These are phyloP conservation scores for Mortierella sp. DNA, from an alignment of 371 early-diverging fungal species.

Conservation along the genomic window DNA sequence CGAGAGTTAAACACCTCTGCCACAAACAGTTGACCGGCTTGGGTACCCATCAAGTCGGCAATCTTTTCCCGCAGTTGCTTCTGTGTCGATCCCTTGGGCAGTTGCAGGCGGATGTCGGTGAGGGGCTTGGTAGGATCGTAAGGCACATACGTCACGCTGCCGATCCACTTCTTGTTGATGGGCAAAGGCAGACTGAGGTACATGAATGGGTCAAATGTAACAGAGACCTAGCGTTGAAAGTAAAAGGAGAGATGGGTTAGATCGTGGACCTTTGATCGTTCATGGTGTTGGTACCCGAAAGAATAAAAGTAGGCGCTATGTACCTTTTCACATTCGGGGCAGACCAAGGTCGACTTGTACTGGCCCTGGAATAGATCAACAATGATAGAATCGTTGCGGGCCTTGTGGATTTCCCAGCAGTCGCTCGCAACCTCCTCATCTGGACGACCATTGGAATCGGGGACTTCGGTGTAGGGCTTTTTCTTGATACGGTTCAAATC, in stretches of 20 bases:
- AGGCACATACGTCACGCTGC: constrained; percentile 68
- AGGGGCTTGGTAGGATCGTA: constrained; percentile 62
- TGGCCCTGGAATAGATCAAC: constrained; percentile 90
- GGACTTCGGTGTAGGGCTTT: constrained; percentile 82
- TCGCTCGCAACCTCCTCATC: constrained; percentile 70
- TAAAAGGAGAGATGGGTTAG: not conserved
- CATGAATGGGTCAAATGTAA: constrained; percentile 83
- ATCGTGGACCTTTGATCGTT: not conserved
- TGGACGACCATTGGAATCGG: constrained; percentile 78
- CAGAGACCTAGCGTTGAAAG: constrained; percentile 60
- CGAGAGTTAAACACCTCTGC: constrained; percentile 73
- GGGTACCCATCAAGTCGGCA: constrained; percentile 66
- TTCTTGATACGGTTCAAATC: constrained; percentile 77
- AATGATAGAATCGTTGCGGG: constrained; percentile 79
- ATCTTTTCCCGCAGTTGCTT: constrained; percentile 73
- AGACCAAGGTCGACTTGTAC: constrained; percentile 81
- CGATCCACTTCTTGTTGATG: constrained; percentile 63
- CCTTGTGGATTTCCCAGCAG: constrained; percentile 74
- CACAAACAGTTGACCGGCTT: constrained; percentile 62
- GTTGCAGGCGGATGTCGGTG: constrained; percentile 56
- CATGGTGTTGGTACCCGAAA: not conserved
- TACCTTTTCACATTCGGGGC: constrained; percentile 73
- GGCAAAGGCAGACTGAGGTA: constrained; percentile 77
- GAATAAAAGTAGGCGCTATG: not conserved
- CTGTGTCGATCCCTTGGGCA: constrained; percentile 74